Base-by-base conservation (phyloP, 352 stramenopile genomes). In the Pythium oligandrum region DNA sequence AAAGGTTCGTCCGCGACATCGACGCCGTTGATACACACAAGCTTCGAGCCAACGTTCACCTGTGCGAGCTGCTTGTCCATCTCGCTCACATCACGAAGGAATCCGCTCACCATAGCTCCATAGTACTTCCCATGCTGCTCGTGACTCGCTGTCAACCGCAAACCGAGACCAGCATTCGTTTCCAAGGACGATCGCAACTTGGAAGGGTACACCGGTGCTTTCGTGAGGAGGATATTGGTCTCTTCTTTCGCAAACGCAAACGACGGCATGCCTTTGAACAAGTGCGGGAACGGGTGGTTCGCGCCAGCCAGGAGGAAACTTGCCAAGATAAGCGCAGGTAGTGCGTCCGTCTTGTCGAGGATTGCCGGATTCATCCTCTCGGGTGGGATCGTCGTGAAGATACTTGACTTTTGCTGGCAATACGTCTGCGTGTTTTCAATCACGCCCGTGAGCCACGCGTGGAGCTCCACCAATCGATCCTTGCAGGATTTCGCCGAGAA, bases 401-500 rank as follows among this genome's bases (percentile, higher is more conserved):
- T 8, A 8, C 7, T 12, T 12, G 38, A 42, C 57, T 78, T 59
- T 32, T 71, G 66, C 1, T 51, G 42, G 44, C 68, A 90, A 45
- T 79, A 87, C 26, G 36, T 66, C 44, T 87, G 77, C n/a, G 81
- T 90, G 44, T 78, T 86, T n/a, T 86, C 77, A 4, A 80, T 64
- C 38, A 90, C 79, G 26, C 66, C 73, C 36, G 64, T 52, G 6
- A 91, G 67, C 83, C 83, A 91, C 3, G 64, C 63, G 46, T 87
- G 73, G 3, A 93, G 71, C 54, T 91, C 77, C 40, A 88, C 68
- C 11, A 93, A 64, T 3, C 83, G 80, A 49, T 89, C 83, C 53
- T 81, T 83, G 66, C 79, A 90, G 34, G 86, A 75, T 51, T 87
- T 86, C 30, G 78, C 78, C 55, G 79, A 72, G 48, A 93, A 93